Base-by-base conservation (phyloP, 2,329 filamentous ascomycete species). In the Fusarium sp. region DNA sequence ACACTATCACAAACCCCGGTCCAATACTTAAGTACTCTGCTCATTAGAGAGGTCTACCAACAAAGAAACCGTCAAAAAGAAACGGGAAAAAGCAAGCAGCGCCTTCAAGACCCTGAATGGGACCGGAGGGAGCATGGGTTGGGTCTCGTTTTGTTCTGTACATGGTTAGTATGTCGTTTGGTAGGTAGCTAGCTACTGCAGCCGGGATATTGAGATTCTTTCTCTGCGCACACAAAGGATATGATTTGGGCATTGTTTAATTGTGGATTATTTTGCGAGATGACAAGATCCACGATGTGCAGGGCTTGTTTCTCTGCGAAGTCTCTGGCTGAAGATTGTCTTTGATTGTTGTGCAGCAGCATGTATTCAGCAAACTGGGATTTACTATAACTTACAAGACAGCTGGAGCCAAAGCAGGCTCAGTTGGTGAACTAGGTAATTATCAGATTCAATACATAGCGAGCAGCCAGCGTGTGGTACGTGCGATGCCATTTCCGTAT, bases 111-210 rank as follows among this genome's bases (percentile, higher is more conserved):
- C 61, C 64, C 50, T 64, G 67, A 66, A 55, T 22, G 26, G 22
- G 42, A 66, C 55, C 13, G 52, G 56, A 72, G 52, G 57, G 56
- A 72, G 52, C 68, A 72, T 68, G 63, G 63, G 57, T 28, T 68
- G 63, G 63, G 57, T 28, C 56, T 39, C 51, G 36, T 58, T 59
- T 62, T 34, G 41, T 44, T 54, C 34, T 39, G 24, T 39, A 70
- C 55, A 66, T 57, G 56, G 62, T 60, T 62, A 55, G 34, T 13
- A 41, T 55, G 38, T 38, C 45, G 41, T 67, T 44, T 51, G 26
- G 24, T 28, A 47, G 22, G 45, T 36, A 42, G 39, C 62, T 34
- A 15, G 2, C 34, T 59, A 56, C 45, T 51, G 62, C 61, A 56
- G 70, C 47, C 42, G 48, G 65, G 47, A 32, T 44, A n/a, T 39